Conservation (phyloP, 306 rosid species). For the barrel medic (Medicago truncatula) region DNA sequence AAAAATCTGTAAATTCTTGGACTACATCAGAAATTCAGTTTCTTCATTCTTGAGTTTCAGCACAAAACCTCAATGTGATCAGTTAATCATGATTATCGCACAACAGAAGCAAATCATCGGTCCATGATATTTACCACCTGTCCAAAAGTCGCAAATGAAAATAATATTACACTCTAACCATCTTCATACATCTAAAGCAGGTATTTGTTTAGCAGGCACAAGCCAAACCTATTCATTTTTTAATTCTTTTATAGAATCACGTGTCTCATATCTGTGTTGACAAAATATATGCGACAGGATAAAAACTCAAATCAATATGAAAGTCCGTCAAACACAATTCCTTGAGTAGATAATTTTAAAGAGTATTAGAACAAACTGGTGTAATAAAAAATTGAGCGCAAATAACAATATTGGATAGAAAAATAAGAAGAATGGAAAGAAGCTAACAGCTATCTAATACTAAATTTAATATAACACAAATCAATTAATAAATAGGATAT, state of each 20-base stretch:
- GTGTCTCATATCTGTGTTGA: not conserved
- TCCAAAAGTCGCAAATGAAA: not conserved
- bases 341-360: too few species aligned
- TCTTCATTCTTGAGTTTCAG: constrained; percentile 60
- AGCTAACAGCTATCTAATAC: too few species aligned
- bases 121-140: not conserved
- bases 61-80: constrained; percentile 32
- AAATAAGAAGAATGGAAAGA: too few species aligned
- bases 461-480: too few species aligned
- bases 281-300: too few species aligned
- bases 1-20: constrained; percentile 66
- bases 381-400: too few species aligned
- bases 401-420: too few species aligned
- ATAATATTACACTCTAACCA: not conserved
- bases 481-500: not conserved
- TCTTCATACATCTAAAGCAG: not conserved
- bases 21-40: constrained; percentile 63
- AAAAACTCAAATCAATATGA: too few species aligned
- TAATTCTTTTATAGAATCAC: not conserved
- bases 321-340: too few species aligned
- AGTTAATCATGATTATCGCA: constrained; percentile 49
- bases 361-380: too few species aligned
- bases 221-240: too few species aligned
- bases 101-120: not conserved
- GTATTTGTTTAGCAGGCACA: too few species aligned